Percentiles rank a stretch among this genome's conserved stretches.
phyloP scores from a whole-genome alignment of 2,329 filamentous ascomycete genomes.

The Boeremia lycopersici region DNA sequence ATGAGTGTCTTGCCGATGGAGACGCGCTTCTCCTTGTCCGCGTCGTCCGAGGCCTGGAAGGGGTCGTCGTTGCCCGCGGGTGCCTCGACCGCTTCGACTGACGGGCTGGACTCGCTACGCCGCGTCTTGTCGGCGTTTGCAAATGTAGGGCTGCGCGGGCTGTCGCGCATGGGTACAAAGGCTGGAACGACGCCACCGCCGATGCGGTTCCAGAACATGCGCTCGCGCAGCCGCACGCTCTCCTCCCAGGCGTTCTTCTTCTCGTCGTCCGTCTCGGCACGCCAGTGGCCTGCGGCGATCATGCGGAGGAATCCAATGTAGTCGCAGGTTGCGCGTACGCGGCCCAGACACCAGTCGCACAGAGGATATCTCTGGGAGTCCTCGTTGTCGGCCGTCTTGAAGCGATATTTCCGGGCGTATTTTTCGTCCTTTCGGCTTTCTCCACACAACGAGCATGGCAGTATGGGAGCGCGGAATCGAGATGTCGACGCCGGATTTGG shows the following conservation, averaged over 20 bases:
- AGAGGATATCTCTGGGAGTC: constrained; percentile 87
- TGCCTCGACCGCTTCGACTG: constrained; percentile 19
- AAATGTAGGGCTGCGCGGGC: constrained; percentile 43
- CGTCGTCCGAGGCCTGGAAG: constrained; percentile 31
- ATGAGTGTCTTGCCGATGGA: constrained; percentile 48
- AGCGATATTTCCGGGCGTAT: constrained; percentile 82
- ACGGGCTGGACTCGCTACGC: constrained; percentile 33
- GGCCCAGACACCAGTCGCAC: constrained; percentile 83
- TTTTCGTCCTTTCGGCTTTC: constrained; percentile 74
- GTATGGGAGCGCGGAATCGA: constrained; percentile 62
- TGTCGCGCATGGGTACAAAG: constrained; percentile 45
- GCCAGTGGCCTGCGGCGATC: constrained; percentile 90
- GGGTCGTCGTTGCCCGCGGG: constrained; percentile 43
- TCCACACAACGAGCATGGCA: constrained; percentile 86
- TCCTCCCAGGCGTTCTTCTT: constrained; percentile 95
- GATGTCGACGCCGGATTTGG: constrained; percentile 60
- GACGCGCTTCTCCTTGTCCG: constrained; percentile 40
- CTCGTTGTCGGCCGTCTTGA: constrained; percentile 85
- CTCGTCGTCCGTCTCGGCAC: constrained; percentile 79
- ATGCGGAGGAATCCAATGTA: constrained; percentile 91
- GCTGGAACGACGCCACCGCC: constrained; percentile 87
- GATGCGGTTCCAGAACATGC: constrained; percentile 96
- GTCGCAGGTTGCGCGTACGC: constrained; percentile 87
- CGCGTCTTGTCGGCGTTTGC: constrained; percentile 30
- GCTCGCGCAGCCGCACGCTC: constrained; percentile 83